These are phyloP conservation scores for Viola pubescens DNA, from an alignment of 441 rosid genomes.

Conservation along the genomic window DNA sequence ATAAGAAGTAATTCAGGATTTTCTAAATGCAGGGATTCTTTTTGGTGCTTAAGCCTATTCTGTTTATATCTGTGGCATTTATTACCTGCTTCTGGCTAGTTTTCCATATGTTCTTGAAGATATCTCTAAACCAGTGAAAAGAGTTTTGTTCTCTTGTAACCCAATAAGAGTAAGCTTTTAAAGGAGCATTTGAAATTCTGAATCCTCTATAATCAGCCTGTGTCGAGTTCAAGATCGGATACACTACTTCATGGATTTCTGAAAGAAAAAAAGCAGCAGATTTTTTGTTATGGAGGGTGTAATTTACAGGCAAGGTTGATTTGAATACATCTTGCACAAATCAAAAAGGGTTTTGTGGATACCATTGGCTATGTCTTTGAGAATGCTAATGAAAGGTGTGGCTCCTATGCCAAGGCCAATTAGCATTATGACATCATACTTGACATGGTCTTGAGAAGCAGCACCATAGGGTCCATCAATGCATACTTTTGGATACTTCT, in stretches of 20 bases:
- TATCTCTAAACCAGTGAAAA: constrained; percentile 43
- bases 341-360: constrained; percentile 8
- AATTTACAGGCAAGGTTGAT: not conserved
- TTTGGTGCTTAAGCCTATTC: too few relatives aligned
- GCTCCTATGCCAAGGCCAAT: constrained; percentile 55
- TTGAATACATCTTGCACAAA: not conserved
- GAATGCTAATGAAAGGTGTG: constrained; percentile 52
- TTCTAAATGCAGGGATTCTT: too few relatives aligned
- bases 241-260: too few relatives aligned
- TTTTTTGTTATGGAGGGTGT: too few relatives aligned
- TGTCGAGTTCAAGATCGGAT: constrained; percentile 5
- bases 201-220: constrained; percentile 18
- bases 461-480: constrained; percentile 53
- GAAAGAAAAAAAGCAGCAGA: too few relatives aligned
- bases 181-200: constrained; percentile 24
- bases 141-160: constrained; percentile 54
- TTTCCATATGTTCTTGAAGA: constrained; percentile 24
- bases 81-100: constrained; percentile 30
- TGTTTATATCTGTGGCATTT: not conserved
- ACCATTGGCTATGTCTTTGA: constrained; percentile 29
- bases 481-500: constrained; percentile 31
- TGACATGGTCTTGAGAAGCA: constrained; percentile 44
- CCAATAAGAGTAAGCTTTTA: constrained; percentile 52
- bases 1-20: too few relatives aligned
- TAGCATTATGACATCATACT: constrained; percentile 39